phyloP scores from a whole-genome alignment of 495 filamentous ascomycete species.

The Tuber aestivum region DNA sequence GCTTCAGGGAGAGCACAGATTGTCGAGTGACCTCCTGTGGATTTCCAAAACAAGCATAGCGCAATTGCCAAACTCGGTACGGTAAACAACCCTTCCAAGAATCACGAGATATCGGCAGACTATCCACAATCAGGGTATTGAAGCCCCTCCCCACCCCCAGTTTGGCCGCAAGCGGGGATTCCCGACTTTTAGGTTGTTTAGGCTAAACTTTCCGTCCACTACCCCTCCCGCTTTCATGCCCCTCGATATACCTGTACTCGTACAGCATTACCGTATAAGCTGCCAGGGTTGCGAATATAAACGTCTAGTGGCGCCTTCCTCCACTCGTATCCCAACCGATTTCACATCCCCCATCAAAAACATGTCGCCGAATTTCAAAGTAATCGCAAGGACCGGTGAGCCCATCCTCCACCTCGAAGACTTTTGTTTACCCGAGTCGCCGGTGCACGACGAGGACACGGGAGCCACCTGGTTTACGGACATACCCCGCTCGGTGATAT shows the following conservation, averaged over 20 bases:
- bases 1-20: neutral
- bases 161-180: neutral
- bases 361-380: constrained; percentile 20
- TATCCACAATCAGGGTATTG: neutral
- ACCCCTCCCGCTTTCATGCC: neutral
- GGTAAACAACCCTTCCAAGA: neutral
- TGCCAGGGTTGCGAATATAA: neutral
- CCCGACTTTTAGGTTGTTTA: neutral
- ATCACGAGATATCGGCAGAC: neutral
- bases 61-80: neutral
- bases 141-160: neutral
- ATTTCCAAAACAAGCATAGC: neutral
- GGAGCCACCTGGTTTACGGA: constrained; percentile 31
- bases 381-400: constrained; percentile 27
- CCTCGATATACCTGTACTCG: neutral
- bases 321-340: neutral
- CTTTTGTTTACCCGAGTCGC: constrained; percentile 33
- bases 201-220: neutral
- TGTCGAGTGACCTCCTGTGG: neutral
- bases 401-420: constrained; percentile 27
- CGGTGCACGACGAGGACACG: constrained; percentile 19
- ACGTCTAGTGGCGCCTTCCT: neutral
- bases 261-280: too few relatives aligned
- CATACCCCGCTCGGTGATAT: constrained; percentile 26
- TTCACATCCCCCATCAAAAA: neutral